A percentile compares a stretch with the other conserved stretches of the same genome.
Evolutionary conservation across 129 eudicot genomes (phyloP).

Genomic region (Sambucus nigra): DNA sequence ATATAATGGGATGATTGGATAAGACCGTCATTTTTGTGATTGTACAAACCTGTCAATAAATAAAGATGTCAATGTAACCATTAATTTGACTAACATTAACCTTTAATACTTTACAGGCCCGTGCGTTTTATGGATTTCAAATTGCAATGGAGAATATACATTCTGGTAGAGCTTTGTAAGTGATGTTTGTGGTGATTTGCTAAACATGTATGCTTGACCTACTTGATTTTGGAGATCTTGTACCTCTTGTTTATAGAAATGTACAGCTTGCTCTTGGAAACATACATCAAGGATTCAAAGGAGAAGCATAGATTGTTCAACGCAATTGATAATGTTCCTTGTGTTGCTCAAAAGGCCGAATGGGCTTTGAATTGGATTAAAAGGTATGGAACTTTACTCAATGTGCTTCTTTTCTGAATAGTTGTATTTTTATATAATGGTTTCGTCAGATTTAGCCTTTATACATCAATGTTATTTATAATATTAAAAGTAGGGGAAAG

Average conservation of each 20-base stretch:
- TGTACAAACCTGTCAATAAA: neutral
- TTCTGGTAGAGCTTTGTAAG: constrained; percentile 40
- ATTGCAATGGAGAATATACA: constrained; percentile 88
- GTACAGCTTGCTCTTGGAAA: constrained; percentile 81
- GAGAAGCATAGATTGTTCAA: constrained; percentile 63
- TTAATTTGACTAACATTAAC: constrained; percentile 3
- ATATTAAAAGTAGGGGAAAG: no score
- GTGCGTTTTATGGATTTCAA: constrained; percentile 91
- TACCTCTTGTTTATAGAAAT: constrained; percentile 36
- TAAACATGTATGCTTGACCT: constrained; percentile 5
- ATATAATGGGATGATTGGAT: constrained; percentile 2
- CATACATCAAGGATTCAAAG: constrained; percentile 62
- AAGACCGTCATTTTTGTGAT: neutral
- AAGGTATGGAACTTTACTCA: no score
- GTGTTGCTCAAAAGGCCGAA: constrained; percentile 62
- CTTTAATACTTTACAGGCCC: constrained; percentile 40
- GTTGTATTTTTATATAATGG: no score
- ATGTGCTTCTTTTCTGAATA: no score
- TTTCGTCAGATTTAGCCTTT: no score
- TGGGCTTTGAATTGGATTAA: constrained; percentile 87
- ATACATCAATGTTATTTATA: no score
- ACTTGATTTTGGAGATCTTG: constrained; percentile 6
- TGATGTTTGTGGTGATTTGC: neutral
- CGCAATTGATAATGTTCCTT: constrained; percentile 72
- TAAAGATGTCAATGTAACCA: no score